phyloP scores from a whole-genome alignment of 371 early-diverging fungal species.

The Lichtheimia hyalospora region DNA sequence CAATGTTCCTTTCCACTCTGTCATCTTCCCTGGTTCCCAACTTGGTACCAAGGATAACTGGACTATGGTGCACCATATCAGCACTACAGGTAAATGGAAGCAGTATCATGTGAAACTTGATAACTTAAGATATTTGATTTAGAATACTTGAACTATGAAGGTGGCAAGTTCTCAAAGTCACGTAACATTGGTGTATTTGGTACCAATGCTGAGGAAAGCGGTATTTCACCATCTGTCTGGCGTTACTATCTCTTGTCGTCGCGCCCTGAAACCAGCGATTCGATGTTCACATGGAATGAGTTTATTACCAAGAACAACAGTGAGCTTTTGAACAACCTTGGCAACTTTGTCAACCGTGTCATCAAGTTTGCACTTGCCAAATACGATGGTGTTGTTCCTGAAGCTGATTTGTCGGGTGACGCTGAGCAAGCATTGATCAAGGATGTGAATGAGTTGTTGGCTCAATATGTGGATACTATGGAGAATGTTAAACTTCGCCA shows the following conservation, averaged over 20 bases:
- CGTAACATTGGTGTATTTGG: slow-evolving; percentile 99
- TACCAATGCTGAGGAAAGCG: slow-evolving; percentile 91
- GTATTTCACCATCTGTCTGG: slow-evolving; percentile 95
- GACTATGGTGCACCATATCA: slow-evolving; percentile 92
- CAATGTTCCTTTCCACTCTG: slow-evolving; percentile 99
- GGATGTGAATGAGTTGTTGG: slow-evolving; percentile 81
- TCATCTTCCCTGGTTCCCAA: slow-evolving; percentile 96
- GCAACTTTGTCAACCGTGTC: slow-evolving; percentile 98
- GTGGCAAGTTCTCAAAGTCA: slow-evolving; percentile 98
- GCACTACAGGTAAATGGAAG: slow-evolving; percentile 78
- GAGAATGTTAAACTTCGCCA: slow-evolving; percentile 86
- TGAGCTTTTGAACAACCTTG: slow-evolving; percentile 97
- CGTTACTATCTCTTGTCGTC: slow-evolving; percentile 97
- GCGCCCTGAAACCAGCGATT: slow-evolving; percentile 98
- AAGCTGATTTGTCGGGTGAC: slow-evolving; percentile 45
- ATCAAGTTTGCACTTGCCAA: slow-evolving; percentile 93
- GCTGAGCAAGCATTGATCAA: slow-evolving; percentile 67
- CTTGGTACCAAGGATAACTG: slow-evolving; percentile 89
- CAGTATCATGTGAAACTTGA: neutral
- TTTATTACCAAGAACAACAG: slow-evolving; percentile 94
- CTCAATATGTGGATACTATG: slow-evolving; percentile 78
- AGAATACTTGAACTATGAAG: slow-evolving; percentile 99
- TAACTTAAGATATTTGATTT: neutral
- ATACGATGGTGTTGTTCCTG: slow-evolving; percentile 81
- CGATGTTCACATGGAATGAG: slow-evolving; percentile 95